Percentiles rank a stretch among this genome's conserved stretches.
phyloP scores from a whole-genome alignment of 106 monocot species.

The Dioscorea dumetorum region DNA sequence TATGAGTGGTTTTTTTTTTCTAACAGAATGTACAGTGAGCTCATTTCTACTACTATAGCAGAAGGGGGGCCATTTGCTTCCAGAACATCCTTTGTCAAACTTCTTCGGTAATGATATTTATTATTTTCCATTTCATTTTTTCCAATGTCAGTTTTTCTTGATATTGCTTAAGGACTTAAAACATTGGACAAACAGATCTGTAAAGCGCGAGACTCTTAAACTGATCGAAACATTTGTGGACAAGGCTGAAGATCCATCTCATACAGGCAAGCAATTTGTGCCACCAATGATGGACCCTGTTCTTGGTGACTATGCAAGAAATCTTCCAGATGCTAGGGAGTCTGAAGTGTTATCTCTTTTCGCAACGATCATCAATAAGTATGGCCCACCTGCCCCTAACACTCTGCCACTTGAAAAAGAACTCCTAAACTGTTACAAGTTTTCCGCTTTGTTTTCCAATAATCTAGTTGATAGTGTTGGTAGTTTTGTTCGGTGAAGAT shows the following conservation, averaged over 20 bases:
- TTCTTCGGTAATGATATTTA: constrained; percentile 1
- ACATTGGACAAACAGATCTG: constrained; percentile 52
- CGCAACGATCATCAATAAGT: constrained; percentile 90
- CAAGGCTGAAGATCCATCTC: constrained; percentile 89
- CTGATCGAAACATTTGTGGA: constrained; percentile 96
- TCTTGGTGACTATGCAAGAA: constrained; percentile 95
- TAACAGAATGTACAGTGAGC: constrained; percentile 99
- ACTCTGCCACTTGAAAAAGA: not conserved
- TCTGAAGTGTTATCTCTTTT: constrained; percentile 97
- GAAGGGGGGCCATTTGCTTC: constrained; percentile 98
- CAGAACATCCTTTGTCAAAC: constrained; percentile 68
- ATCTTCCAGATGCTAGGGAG: constrained; percentile 98
- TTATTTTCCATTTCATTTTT: not conserved
- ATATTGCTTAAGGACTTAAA: not conserved
- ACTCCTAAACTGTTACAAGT: not conserved
- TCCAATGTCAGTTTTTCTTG: not conserved
- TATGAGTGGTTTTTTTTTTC: not conserved
- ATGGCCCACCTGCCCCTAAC: not conserved
- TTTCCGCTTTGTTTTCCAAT: not conserved
- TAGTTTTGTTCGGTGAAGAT: not conserved
- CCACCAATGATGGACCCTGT: constrained; percentile 99
- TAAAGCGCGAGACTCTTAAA: constrained; percentile 95
- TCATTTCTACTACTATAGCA: constrained; percentile 88
- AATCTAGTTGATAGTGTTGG: not conserved
- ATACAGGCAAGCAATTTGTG: constrained; percentile 94